Evolutionary conservation across 257 asterid species (phyloP).

Genomic region (Striga asiatica): DNA sequence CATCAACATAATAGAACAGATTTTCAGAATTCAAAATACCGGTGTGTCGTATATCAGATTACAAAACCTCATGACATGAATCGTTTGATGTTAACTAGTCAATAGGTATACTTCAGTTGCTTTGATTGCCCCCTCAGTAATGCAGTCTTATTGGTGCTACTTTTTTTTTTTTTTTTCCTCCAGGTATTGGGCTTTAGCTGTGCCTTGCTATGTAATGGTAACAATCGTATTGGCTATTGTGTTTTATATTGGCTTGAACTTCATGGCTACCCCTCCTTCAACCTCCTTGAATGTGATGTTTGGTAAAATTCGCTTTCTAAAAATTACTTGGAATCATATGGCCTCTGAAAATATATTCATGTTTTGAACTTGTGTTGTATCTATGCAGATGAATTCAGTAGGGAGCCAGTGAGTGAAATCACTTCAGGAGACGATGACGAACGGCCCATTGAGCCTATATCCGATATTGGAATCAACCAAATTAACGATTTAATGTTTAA

Average conservation of each 20-base stretch:
- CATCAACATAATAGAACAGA: too few relatives aligned
- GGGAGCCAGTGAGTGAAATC: constrained; percentile 36
- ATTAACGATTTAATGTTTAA: constrained; percentile 61
- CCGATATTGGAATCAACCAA: constrained; percentile 55
- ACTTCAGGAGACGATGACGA: constrained; percentile 39
- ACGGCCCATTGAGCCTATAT: constrained; percentile 80
- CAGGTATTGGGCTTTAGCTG: constrained; percentile 91
- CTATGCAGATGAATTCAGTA: constrained; percentile 70
- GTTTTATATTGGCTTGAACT: constrained; percentile 66
- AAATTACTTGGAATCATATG: background rate
- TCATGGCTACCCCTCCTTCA: constrained; percentile 81
- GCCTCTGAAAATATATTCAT: background rate
- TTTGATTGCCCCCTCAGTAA: too few relatives aligned
- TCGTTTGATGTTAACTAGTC: too few relatives aligned
- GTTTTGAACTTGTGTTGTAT: constrained; percentile 8
- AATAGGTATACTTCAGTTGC: too few relatives aligned
- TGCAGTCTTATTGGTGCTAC: too few relatives aligned
- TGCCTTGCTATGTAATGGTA: constrained; percentile 62
- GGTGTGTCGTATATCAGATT: too few relatives aligned
- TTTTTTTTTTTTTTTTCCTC: too few relatives aligned
- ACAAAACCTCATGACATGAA: too few relatives aligned
- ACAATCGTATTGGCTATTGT: constrained; percentile 45
- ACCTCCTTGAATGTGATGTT: constrained; percentile 57
- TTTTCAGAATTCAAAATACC: too few relatives aligned
- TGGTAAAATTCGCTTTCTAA: constrained; percentile 25